Conservation (phyloP, 169 alveolate species). For the Plasmodium cynomolgi region DNA sequence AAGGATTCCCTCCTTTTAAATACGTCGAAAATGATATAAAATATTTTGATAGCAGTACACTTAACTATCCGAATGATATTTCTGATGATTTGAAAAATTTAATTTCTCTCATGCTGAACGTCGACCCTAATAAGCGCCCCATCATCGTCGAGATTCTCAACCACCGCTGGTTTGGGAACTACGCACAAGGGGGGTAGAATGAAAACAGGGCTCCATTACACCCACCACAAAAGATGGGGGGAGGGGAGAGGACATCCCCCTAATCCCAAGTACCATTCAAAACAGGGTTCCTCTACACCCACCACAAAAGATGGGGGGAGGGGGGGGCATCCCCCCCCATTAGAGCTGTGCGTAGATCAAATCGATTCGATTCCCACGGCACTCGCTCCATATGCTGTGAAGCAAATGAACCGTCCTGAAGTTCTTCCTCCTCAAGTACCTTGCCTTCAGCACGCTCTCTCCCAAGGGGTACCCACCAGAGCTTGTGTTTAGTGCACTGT, state of each 20-base stretch:
- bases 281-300: background rate
- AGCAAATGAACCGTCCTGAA: conserved; percentile 31
- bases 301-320: background rate
- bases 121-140: conserved; percentile 66
- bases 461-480: conserved; percentile 58
- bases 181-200: background rate
- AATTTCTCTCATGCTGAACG: conserved; percentile 61
- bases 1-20: conserved; percentile 91
- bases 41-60: conserved; percentile 37
- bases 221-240: background rate
- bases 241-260: background rate
- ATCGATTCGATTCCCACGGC: conserved; percentile 11
- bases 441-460: conserved; percentile 51
- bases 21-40: conserved; percentile 79
- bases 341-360: conserved; percentile 47
- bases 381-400: conserved; percentile 44
- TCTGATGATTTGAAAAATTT: conserved; percentile 61
- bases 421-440: conserved; percentile 35
- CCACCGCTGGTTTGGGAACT: conserved; percentile 48
- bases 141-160: conserved; percentile 60
- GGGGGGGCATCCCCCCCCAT: background rate
- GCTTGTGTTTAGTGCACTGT: conserved; percentile 62
- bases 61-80: conserved; percentile 38
- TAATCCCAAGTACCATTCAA: background rate
- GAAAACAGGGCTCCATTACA: background rate